A percentile compares a stretch with the other conserved stretches of the same genome.
These are phyloP conservation scores for Puccinia coronata DNA, from an alignment of 1,284 basidiomycete species.

Conservation along the genomic window DNA sequence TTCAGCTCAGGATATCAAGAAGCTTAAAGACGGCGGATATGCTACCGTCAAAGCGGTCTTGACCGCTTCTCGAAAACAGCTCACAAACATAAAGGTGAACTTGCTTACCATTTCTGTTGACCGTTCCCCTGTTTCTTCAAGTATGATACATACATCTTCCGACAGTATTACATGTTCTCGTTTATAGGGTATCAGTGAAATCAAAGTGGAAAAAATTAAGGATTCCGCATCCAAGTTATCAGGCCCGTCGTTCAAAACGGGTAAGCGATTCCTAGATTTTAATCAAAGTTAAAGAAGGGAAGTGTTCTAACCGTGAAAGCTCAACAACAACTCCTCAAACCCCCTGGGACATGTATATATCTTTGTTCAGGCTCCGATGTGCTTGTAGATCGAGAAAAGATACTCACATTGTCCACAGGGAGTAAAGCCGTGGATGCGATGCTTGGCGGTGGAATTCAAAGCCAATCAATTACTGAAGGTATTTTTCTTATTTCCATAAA, in stretches of 20 bases:
- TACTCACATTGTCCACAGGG: slow-evolving; percentile 78
- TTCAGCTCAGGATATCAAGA: slow-evolving; percentile 87
- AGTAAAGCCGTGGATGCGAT: slow-evolving; percentile 79
- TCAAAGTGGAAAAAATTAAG: slow-evolving; percentile 94
- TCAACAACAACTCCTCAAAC: slow-evolving; percentile 49
- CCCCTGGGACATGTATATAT: slow-evolving; percentile 72
- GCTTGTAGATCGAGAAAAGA: slow-evolving; percentile 76
- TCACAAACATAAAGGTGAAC: slow-evolving; percentile 85
- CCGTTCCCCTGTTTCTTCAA: too few relatives aligned
- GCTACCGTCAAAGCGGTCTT: slow-evolving; percentile 62
- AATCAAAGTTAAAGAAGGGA: not conserved
- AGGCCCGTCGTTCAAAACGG: slow-evolving; percentile 44
- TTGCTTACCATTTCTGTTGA: not conserved
- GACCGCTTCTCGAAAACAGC: slow-evolving; percentile 70
- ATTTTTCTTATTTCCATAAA: not conserved
- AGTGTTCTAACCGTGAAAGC: slow-evolving; percentile 62
- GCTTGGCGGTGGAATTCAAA: slow-evolving; percentile 50
- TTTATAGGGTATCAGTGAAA: slow-evolving; percentile 61
- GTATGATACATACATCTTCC: too few relatives aligned
- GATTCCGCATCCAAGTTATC: slow-evolving; percentile 59
- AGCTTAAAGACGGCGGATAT: slow-evolving; percentile 71
- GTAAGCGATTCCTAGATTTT: not conserved
- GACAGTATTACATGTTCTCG: not conserved
- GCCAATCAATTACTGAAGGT: slow-evolving; percentile 49
- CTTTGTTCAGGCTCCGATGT: slow-evolving; percentile 77